Base-by-base conservation (phyloP, 208 protist species). In the Balamuthia mandrillaris region DNA sequence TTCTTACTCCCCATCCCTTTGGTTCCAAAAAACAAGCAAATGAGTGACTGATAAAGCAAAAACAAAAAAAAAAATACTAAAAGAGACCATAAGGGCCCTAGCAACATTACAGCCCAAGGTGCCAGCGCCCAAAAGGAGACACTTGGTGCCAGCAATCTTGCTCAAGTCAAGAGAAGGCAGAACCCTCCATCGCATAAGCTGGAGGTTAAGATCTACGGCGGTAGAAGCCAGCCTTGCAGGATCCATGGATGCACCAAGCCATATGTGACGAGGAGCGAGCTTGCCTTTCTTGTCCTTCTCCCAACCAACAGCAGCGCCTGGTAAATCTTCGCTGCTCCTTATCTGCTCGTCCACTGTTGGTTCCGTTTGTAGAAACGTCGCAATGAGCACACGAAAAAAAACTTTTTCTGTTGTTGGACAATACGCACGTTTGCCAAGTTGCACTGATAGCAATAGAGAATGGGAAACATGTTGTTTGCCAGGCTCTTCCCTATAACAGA, bases 41-140 rank as follows among this genome's bases (percentile, higher is more conserved):
- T n/a, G n/a, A n/a, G n/a, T n/a, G n/a, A n/a, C 39, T 65, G n/a
- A 51, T n/a, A 24, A 24, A 65, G 31, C 61, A 12, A 77, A 3
- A 84, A 42, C 41, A 24, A 18, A 70, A 70, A 33, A 70, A 24
- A 18, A 33, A 31, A 78, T 14, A 24, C 60, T 35, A 24, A 16
- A 24, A 24, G 14, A 18, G 88, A 96, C 95, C 45, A 98, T 90
- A 31, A 99, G 89, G 56, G 94, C 93, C 14, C 98, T 91, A 2
- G 97, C 97, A 10, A 99, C 97, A 86, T 98, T 97, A 92, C 98
- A 99, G 37, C 98, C 98, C 9, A 99, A 93, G 6, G 98, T 99
- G 35, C 98, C 98, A 31, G 95, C 91, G 24, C 98, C 98, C 31
- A 99, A 89, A 9, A 99, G 87, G 0, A 99, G 91, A 39, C 94